A percentile compares a stretch with the other conserved stretches of the same genome.
phyloP scores from a whole-genome alignment of 2,329 filamentous ascomycete species.

The Neodidymelliopsis sp. region DNA sequence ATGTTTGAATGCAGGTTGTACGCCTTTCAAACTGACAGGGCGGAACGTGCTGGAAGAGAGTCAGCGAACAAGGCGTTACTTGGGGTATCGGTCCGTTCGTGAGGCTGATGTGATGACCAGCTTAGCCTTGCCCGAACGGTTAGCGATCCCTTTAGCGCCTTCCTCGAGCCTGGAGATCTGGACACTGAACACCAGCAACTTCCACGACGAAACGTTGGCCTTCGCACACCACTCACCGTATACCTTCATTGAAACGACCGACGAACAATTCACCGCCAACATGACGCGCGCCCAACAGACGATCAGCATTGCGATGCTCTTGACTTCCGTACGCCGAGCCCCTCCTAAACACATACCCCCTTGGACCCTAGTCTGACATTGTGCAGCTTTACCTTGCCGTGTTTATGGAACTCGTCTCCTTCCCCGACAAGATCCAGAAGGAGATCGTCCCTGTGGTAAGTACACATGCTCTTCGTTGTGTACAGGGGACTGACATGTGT shows the following conservation, averaged over 20 bases:
- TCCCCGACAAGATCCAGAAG: slow-evolving; percentile 78
- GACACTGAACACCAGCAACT: slow-evolving; percentile 29
- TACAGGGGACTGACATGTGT: slow-evolving; percentile 14
- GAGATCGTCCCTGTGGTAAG: slow-evolving; percentile 90
- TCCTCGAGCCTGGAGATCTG: slow-evolving; percentile 35
- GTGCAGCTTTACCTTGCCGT: slow-evolving; percentile 86
- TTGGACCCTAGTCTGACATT: slow-evolving; percentile 26
- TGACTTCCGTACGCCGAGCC: slow-evolving; percentile 75
- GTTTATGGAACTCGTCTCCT: slow-evolving; percentile 82
- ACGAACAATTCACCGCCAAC: slow-evolving; percentile 44
- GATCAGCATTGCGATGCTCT: slow-evolving; percentile 83
- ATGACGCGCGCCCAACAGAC: slow-evolving; percentile 97
- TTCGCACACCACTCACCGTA: slow-evolving; percentile 26
- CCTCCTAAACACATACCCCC: slow-evolving; percentile 20
- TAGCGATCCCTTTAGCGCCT: slow-evolving; percentile 33
- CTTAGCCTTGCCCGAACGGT: slow-evolving; percentile 25
- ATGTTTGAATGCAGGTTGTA: neutral
- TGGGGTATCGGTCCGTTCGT: slow-evolving; percentile 1
- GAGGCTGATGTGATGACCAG: slow-evolving; percentile 23
- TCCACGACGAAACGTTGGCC: slow-evolving; percentile 23
- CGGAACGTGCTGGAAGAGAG: slow-evolving; percentile 9
- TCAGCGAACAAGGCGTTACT: slow-evolving; percentile 1
- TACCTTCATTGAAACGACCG: slow-evolving; percentile 27
- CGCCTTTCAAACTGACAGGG: slow-evolving; percentile 8
- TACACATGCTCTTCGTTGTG: slow-evolving; percentile 24